A percentile compares a stretch with the other conserved stretches of the same genome.
These are phyloP conservation scores for Sugiyamaella smithiae DNA, from an alignment of 805 yeast species.

Conservation along the genomic window DNA sequence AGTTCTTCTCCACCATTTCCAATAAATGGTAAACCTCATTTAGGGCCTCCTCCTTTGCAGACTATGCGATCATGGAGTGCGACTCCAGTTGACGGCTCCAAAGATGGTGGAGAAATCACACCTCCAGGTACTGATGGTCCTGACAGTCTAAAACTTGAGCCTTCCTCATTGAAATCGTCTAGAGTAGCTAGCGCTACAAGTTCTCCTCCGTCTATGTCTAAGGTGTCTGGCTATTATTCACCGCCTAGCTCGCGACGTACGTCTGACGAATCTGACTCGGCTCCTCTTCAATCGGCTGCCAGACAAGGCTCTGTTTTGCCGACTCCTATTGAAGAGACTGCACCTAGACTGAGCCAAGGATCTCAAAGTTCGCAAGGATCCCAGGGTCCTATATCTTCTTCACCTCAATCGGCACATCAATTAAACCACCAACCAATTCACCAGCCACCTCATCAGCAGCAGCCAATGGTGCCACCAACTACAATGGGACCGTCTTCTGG, in stretches of 20 bases:
- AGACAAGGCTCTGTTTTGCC: background rate
- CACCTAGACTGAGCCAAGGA: conserved; percentile 7
- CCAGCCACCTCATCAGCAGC: background rate
- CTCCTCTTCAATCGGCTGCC: background rate
- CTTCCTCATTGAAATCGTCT: background rate
- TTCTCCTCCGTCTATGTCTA: conserved; percentile 2
- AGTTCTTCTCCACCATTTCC: conserved; percentile 2
- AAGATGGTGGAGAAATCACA: background rate
- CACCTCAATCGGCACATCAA: too few relatives aligned
- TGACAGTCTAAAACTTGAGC: background rate
- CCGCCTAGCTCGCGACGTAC: conserved; percentile 17
- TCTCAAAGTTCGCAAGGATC: too few relatives aligned
- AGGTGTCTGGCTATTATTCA: conserved; percentile 14
- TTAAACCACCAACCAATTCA: too few relatives aligned
- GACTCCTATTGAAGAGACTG: conserved; percentile 4
- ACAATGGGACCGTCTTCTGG: too few relatives aligned
- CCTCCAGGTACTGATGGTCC: background rate
- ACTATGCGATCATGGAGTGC: background rate
- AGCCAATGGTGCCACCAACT: too few relatives aligned
- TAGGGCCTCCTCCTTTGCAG: background rate
- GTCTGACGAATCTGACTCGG: conserved; percentile 11
- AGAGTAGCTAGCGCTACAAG: background rate
- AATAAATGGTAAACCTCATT: background rate
- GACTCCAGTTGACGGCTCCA: background rate
- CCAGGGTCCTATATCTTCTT: too few relatives aligned